Percentiles rank a stretch among this genome's conserved stretches.
These are phyloP conservation scores for Phialophora chinensis DNA, from an alignment of 2,329 filamentous ascomycete species.

Conservation along the genomic window DNA sequence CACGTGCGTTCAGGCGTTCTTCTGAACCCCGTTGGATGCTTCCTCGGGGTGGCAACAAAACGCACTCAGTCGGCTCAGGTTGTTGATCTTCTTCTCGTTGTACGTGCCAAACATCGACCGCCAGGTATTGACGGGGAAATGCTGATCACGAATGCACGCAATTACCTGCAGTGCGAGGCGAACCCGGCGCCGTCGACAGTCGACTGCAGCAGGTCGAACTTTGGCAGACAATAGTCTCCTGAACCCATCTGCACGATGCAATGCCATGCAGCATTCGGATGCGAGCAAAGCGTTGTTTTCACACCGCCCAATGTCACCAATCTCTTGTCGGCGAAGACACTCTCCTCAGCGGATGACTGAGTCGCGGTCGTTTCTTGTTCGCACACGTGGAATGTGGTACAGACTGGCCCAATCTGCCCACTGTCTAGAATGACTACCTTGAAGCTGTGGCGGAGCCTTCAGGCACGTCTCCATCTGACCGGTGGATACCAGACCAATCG, in stretches of 20 bases:
- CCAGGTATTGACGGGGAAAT: conserved; percentile 1
- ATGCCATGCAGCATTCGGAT: conserved; percentile 15
- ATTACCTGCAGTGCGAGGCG: conserved; percentile 3
- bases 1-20: conserved; percentile 12
- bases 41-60: conserved; percentile 13
- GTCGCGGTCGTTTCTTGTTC: conserved; percentile 19
- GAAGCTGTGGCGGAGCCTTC: conserved; percentile 16
- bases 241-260: conserved; percentile 20
- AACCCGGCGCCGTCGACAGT: background rate
- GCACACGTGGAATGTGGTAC: conserved; percentile 28
- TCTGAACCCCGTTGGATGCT: background rate
- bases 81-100: conserved; percentile 12
- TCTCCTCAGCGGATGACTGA: conserved; percentile 1
- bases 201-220: background rate
- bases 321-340: conserved; percentile 1
- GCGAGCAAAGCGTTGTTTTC: conserved; percentile 5
- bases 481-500: conserved; percentile 14
- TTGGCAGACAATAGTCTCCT: conserved; percentile 18
- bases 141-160: conserved; percentile 20
- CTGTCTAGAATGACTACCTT: conserved; percentile 2
- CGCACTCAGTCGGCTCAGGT: background rate
- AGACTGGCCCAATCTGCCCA: background rate
- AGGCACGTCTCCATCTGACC: conserved; percentile 10
- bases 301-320: conserved; percentile 24
- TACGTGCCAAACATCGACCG: conserved; percentile 2